Evolutionary conservation across 2,329 filamentous ascomycete genomes (phyloP), one percentile per base, ranked within the genome.

Genomic region (Xylariaceae sp.): DNA sequence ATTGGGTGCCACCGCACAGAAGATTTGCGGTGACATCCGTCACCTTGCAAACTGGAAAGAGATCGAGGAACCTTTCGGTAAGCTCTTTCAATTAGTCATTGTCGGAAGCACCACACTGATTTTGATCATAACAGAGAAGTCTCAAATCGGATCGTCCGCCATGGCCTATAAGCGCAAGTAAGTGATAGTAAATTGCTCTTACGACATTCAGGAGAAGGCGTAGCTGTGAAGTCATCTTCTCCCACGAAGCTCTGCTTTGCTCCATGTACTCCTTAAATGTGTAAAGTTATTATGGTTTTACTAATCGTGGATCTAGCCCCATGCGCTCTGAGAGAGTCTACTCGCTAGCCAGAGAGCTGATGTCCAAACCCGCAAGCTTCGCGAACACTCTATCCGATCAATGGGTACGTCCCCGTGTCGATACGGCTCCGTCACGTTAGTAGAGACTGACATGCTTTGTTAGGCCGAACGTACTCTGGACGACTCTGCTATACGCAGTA

Each of bases 31-130:
- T 32, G 85, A 90, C 53, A 84, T 92, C 50, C 73, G 85, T 34
- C 81, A 86, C 56, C 68, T 90, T 33, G 82, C 83, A 5, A 70
- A 74, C 55, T 74, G 80, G 65, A 94, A 95, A 70, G 87, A 94
- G 62, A 69, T 92, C 42, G 88, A 94, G 57, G 81, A 85, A 61
- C 81, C 81, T 1, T 84, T 84, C 51, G 81, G 40, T 42, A 13
- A 29, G 35, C 34, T 6, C 12, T 18, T 28, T 21, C n/a, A 13
- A 2, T 16, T 5, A 6, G 13, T 16, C 8, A n/a, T 11, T n/a
- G 13, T 26, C 3, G 2, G 18, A 17, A 18, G 12, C 12, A 9
- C 28, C 5, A 24, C 29, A 24, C 44, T 44, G 15, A 47, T 38
- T 12, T 5, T 18, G 3, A 80, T 84, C 60, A 79, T 78, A 2